Base-by-base conservation (phyloP, 2,329 filamentous ascomycete species). In the Madurella mycetomatis region DNA sequence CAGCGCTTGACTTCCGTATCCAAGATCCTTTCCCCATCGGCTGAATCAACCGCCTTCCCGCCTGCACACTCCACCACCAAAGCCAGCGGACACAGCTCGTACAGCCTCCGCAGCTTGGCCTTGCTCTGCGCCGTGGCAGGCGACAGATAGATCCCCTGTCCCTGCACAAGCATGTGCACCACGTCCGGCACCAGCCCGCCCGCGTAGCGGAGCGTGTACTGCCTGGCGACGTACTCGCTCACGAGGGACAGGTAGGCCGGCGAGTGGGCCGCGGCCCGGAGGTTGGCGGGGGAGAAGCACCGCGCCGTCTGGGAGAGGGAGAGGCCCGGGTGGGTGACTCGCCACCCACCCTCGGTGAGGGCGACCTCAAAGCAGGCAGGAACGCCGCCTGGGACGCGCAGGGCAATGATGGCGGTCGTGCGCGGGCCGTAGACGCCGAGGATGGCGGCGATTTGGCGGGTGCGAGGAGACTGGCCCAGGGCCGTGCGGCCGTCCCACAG, bases 231-330 rank as follows among this genome's bases (percentile, higher is more conserved):
- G 55, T 76, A 84, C 5, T 70, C 65, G 19, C 69, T 67, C 4
- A 85, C 68, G 0, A 85, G 72, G 0, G 48, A 54, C 66, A 75
- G 72, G 65, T 85, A 86, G 30, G 60, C 59, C 5, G 67, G 61
- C 43, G 77, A 70, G 16, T 84, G 77, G 0, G 76, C 75, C 0
- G 82, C 81, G 0, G 78, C 73, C 9, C 83, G 78, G 51, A 85
- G 66, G 60, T 86, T 86, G 4, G 82, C 82, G 0, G 83, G 83
- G 0, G 83, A 80, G 60, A 86, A 85, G 64, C 84, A 85, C 0
- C 77, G 72, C 25, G 79, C 79, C 60, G 73, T 75, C 0, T 74
- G 72, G 2, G 70, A 59, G n/a, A 82, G 68, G 8, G 61, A 66
- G 5, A 83, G 70, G 0, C 60, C 45, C 0, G 72, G 39, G 0